A percentile compares a stretch with the other conserved stretches of the same genome.
Conservation (phyloP, 441 rosid genomes). For the Syzygium malaccense region DNA sequence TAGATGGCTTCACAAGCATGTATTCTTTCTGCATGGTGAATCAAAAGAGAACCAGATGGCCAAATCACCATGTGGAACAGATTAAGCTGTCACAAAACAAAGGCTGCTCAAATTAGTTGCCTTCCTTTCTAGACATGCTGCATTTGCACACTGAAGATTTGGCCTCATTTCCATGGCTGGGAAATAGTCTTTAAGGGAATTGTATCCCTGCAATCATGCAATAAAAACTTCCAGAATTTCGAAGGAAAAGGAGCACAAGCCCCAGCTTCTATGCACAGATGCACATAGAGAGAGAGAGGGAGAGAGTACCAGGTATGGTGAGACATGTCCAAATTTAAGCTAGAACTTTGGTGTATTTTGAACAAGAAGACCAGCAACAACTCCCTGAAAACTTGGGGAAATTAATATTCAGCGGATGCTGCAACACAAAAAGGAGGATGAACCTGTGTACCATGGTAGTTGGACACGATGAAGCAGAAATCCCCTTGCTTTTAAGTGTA, state of each 20-base stretch:
- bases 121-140: conserved; percentile 86
- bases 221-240: not conserved
- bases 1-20: conserved; percentile 63
- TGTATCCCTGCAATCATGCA: conserved; percentile 66
- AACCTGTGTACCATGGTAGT: conserved; percentile 63
- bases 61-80: not conserved
- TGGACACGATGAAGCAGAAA: conserved; percentile 94
- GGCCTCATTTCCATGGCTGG: conserved; percentile 99
- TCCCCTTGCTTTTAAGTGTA: conserved; percentile 90
- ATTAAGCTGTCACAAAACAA: not conserved
- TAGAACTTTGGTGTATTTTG: conserved; percentile 84
- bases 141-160: conserved; percentile 90
- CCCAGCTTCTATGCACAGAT: not conserved
- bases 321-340: conserved; percentile 79
- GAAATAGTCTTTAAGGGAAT: conserved; percentile 92
- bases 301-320: conserved; percentile 73
- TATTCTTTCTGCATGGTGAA: conserved; percentile 58
- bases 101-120: conserved; percentile 24
- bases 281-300: not conserved
- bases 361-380: conserved; percentile 94
- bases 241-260: not conserved
- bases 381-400: conserved; percentile 53
- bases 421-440: not conserved
- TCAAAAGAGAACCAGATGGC: not conserved
- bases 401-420: not conserved